Evolutionary conservation across 495 filamentous ascomycete species (phyloP).

Genomic region (Penicillium riverlandense): DNA sequence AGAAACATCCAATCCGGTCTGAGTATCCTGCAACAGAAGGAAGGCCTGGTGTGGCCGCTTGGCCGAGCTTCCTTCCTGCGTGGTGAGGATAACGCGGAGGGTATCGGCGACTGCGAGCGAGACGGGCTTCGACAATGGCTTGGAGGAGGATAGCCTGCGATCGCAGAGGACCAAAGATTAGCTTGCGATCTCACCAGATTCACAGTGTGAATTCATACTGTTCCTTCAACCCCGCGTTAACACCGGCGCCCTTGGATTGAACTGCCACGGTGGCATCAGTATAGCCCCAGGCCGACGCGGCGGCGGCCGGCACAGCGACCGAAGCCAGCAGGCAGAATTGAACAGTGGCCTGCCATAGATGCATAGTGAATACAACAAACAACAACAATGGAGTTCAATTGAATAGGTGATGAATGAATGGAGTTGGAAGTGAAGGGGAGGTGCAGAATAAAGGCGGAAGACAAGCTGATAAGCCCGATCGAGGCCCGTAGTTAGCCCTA

Average conservation of each 20-base stretch:
- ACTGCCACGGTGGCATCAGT: constrained; percentile 77
- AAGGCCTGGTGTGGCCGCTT: constrained; percentile 92
- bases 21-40: constrained; percentile 67
- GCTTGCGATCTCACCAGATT: neutral
- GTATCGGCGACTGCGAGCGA: constrained; percentile 60
- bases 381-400: constrained; percentile 1
- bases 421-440: constrained; percentile 5
- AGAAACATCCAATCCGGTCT: constrained; percentile 77
- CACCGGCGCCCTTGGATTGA: constrained; percentile 60
- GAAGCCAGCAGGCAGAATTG: constrained; percentile 34
- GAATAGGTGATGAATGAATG: constrained; percentile 4
- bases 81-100: constrained; percentile 74
- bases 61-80: constrained; percentile 67
- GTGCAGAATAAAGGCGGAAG: constrained; percentile 26
- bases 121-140: constrained; percentile 58
- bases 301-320: constrained; percentile 32
- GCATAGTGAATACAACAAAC: constrained; percentile 23
- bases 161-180: constrained; percentile 6
- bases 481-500: constrained; percentile 16
- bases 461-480: constrained; percentile 24
- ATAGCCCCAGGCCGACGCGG: constrained; percentile 77
- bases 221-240: constrained; percentile 60
- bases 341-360: constrained; percentile 33
- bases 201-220: constrained; percentile 41
- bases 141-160: constrained; percentile 53